Base-by-base conservation (phyloP, 768 basidiomycete species). In the Auricularia auricula-judae region DNA sequence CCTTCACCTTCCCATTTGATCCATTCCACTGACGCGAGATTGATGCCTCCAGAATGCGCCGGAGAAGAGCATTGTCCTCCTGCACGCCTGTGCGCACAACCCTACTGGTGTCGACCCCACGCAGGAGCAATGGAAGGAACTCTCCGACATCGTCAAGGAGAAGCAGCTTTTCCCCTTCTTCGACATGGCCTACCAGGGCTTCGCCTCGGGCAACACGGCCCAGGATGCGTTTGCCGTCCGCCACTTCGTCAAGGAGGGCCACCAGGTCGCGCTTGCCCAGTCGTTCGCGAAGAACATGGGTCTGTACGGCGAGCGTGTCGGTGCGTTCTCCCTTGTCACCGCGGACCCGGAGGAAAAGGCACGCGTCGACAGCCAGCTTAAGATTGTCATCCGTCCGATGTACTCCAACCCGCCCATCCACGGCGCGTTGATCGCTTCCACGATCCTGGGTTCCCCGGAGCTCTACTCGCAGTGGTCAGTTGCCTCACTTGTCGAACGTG, bases 231-330 rank as follows among this genome's bases (percentile, higher is more conserved):
- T 92, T 75, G 93, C 96, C 36, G 86, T 98, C 65, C 90, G 96
- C 68, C 86, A 96, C 78, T 98, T 99, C 74, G 90, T 96, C 63
- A 80, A 86, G 21, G 80, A 93, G 74, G 91, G 93, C 29, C 94
- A 97, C 78, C 88, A 94, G 72, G 76, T 95, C 70, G 90, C 94
- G 35, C 83, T 98, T 33, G 83, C 89, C 68, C 97, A 99, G 75
- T 94, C 91, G 43, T 99, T 97, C 75, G 97, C 97, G 44, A 99
- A 99, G 82, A 98, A 98, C 81, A 96, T 98, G 87, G 97, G 97
- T 63, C 84, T 99, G 51, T 99, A 99, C 74, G 96, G 94, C 66
- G 97, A 98, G 78, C 94, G 97, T 70, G 92, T 93, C 65, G 97
- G 97, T n/a, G 89, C 91, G 3, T 94, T 99, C 80, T 96, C 95